phyloP scores from a whole-genome alignment of 2,329 filamentous ascomycete species.

The Daldinia sp. region DNA sequence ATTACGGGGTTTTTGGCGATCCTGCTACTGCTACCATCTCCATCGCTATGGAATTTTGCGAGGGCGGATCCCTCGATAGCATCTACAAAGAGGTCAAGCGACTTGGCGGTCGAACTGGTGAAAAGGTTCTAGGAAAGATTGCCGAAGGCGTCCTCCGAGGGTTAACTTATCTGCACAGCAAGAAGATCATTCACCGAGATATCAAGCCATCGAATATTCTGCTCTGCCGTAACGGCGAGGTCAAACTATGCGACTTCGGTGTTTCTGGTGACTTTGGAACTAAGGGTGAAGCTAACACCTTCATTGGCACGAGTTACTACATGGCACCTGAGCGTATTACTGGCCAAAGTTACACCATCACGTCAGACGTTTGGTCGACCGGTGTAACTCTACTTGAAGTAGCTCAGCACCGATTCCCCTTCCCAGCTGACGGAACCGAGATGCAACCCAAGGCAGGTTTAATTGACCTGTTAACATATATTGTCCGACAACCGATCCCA shows the following conservation, averaged over 20 bases:
- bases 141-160: constrained; percentile 94
- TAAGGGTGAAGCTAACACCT: constrained; percentile 97
- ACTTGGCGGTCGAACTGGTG: constrained; percentile 90
- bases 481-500: constrained; percentile 93
- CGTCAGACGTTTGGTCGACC: constrained; percentile 97
- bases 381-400: constrained; percentile 98
- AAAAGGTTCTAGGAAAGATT: constrained; percentile 96
- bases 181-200: constrained; percentile 98
- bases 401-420: constrained; percentile 98
- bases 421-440: constrained; percentile 94
- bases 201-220: constrained; percentile 99
- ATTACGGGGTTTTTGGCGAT: constrained; percentile 97
- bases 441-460: constrained; percentile 92
- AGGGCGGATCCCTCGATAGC: constrained; percentile 93
- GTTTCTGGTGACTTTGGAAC: constrained; percentile 98
- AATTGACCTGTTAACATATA: constrained; percentile 96
- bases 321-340: constrained; percentile 99
- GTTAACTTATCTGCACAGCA: constrained; percentile 91
- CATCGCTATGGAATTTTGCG: constrained; percentile 99
- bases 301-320: constrained; percentile 98
- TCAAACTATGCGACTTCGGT: constrained; percentile 98
- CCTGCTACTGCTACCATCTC: constrained; percentile 96
- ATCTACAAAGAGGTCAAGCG: constrained; percentile 98
- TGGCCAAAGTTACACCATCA: constrained; percentile 97
- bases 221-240: constrained; percentile 87